A percentile compares a stretch with the other conserved stretches of the same genome.
Conservation (phyloP, 345 rosid genomes). For the Dipteronia sinensis region DNA sequence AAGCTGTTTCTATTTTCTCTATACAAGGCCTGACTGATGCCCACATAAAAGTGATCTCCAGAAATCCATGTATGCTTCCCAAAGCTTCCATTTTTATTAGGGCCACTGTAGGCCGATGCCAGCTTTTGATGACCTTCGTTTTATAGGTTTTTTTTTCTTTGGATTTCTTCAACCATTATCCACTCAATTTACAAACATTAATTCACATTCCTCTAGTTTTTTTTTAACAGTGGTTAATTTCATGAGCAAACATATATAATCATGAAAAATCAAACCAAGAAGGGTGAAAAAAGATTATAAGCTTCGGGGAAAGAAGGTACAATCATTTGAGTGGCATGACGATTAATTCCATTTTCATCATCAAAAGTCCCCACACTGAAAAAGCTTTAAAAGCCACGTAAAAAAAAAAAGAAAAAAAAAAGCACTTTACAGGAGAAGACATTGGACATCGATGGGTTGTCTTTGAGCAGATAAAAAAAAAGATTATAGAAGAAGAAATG, state of each 20-base stretch:
- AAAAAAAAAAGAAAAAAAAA: background rate
- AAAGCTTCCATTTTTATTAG: conserved; percentile 19
- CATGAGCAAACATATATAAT: background rate
- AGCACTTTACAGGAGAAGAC: conserved; percentile 12
- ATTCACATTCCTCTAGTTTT: background rate
- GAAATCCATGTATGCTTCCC: conserved; percentile 22
- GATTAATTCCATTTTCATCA: conserved; percentile 17
- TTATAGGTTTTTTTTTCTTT: background rate
- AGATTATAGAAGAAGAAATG: conserved; percentile 2
- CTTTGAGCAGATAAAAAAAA: background rate
- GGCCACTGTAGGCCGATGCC: conserved; percentile 2
- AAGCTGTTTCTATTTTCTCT: conserved; percentile 15
- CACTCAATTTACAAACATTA: background rate
- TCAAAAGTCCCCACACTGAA: conserved; percentile 20
- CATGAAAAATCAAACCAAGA: background rate
- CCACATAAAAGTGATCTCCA: conserved; percentile 10
- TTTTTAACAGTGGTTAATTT: background rate
- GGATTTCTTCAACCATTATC: conserved; percentile 9
- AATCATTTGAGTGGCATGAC: conserved; percentile 23
- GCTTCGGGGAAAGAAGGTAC: conserved; percentile 27
- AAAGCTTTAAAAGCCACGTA: conserved; percentile 14
- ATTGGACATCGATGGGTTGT: background rate
- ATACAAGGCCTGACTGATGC: conserved; percentile 4
- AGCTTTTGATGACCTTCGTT: conserved; percentile 11
- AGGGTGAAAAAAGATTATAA: conserved; percentile 5